These are phyloP conservation scores for Phytophthora europaea DNA, from an alignment of 352 stramenopile genomes.

Conservation along the genomic window DNA sequence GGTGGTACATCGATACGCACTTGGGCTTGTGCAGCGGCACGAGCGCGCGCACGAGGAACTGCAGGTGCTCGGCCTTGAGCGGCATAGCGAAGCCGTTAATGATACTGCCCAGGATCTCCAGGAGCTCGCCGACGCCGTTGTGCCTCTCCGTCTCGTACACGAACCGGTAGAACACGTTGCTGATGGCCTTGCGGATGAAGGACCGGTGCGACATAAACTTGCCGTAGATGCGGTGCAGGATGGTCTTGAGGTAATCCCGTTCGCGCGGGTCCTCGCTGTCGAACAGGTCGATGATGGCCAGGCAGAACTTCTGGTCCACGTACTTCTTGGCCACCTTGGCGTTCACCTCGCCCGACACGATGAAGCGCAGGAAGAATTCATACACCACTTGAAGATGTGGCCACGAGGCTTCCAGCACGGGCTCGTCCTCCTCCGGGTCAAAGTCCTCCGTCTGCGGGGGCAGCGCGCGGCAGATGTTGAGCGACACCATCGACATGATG, in stretches of 20 bases:
- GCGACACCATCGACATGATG: conserved; percentile 93
- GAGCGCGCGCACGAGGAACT: conserved; percentile 96
- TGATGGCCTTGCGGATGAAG: conserved; percentile 98
- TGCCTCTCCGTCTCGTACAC: conserved; percentile 98
- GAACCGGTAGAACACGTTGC: conserved; percentile 99
- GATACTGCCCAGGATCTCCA: conserved; percentile 98
- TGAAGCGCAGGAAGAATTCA: conserved; percentile 99
- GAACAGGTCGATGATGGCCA: conserved; percentile 96
- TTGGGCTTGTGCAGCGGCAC: conserved; percentile 99
- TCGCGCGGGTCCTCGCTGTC: conserved; percentile 98
- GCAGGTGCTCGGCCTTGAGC: conserved; percentile 98
- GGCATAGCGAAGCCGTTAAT: conserved; percentile 99
- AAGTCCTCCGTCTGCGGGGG: conserved; percentile 97
- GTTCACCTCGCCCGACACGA: conserved; percentile 98
- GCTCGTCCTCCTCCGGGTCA: conserved; percentile 99
- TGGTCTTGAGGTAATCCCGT: conserved; percentile 99
- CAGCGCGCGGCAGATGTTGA: conserved; percentile 96
- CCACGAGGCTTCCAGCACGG: conserved; percentile 97
- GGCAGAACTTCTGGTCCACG: conserved; percentile 98
- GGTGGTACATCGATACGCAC: conserved; percentile 97
- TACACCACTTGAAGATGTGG: conserved; percentile 98
- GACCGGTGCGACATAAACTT: conserved; percentile 99
- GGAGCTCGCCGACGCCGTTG: conserved; percentile 97
- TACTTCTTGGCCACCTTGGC: conserved; percentile 98
- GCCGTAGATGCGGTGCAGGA: conserved; percentile 99